phyloP scores from a whole-genome alignment of 2,329 filamentous ascomycete genomes.

The Bipolaris gigantea region DNA sequence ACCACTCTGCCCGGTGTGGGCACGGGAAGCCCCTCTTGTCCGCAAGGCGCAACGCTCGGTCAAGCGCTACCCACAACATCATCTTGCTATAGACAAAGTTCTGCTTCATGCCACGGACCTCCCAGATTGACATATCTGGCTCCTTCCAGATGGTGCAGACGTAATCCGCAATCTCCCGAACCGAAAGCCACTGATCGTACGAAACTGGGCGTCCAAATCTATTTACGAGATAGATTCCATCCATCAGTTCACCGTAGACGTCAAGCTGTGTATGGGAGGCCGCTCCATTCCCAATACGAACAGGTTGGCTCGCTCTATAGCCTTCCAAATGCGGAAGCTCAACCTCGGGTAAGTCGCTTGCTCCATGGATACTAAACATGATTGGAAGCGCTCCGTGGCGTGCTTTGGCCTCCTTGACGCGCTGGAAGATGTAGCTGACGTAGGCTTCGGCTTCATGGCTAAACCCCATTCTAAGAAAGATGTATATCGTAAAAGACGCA shows the following conservation, averaged over 20 bases:
- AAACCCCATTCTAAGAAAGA: slow-evolving; percentile 75
- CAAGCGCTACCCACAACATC: slow-evolving; percentile 81
- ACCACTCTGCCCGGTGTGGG: slow-evolving; percentile 68
- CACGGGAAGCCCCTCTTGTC: slow-evolving; percentile 78
- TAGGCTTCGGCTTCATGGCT: slow-evolving; percentile 75
- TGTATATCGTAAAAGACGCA: slow-evolving; percentile 75
- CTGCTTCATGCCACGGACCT: slow-evolving; percentile 74
- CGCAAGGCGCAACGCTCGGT: slow-evolving; percentile 71
- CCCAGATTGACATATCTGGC: slow-evolving; percentile 81
- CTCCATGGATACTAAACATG: slow-evolving; percentile 74
- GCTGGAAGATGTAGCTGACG: slow-evolving; percentile 75
- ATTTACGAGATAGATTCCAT: slow-evolving; percentile 76
- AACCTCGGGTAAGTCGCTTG: slow-evolving; percentile 71
- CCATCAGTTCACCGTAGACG: slow-evolving; percentile 78
- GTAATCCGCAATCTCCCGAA: slow-evolving; percentile 70
- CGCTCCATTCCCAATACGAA: slow-evolving; percentile 76
- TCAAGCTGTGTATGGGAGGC: slow-evolving; percentile 77
- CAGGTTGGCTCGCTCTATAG: slow-evolving; percentile 69
- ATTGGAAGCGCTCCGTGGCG: slow-evolving; percentile 69
- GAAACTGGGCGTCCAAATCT: slow-evolving; percentile 74
- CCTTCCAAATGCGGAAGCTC: slow-evolving; percentile 72
- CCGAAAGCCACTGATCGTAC: slow-evolving; percentile 74
- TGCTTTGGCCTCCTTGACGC: slow-evolving; percentile 64
- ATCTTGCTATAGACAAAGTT: slow-evolving; percentile 82
- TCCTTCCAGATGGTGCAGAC: slow-evolving; percentile 67